phyloP scores from a whole-genome alignment of 163 green algal species.

The Scenedesmus sp. region DNA sequence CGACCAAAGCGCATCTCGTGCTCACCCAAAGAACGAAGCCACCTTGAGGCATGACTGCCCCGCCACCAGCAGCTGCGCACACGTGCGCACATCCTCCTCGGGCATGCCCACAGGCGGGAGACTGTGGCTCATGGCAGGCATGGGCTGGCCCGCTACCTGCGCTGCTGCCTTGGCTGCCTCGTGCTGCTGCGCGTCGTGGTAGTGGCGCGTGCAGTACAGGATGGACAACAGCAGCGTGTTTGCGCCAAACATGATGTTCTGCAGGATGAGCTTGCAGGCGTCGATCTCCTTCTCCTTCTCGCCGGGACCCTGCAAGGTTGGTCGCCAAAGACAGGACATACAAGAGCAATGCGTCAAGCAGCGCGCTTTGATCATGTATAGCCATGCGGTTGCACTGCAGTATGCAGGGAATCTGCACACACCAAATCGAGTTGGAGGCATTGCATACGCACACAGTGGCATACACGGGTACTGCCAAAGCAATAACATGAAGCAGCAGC shows the following conservation, averaged over 20 bases:
- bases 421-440: no score
- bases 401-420: no score
- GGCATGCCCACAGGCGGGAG: constrained; percentile 55
- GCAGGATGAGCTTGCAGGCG: constrained; percentile 67
- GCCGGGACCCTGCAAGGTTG: constrained; percentile 53
- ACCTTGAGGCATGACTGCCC: constrained; percentile 44
- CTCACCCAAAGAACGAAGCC: constrained; percentile 46
- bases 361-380: no score
- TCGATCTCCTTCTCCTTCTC: constrained; percentile 67
- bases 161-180: constrained; percentile 45
- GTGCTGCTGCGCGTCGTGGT: constrained; percentile 37
- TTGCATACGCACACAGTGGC: not conserved
- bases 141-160: constrained; percentile 52
- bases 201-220: constrained; percentile 62
- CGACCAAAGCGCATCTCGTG: no score
- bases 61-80: constrained; percentile 31
- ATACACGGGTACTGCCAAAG: no score
- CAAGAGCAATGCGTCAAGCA: no score
- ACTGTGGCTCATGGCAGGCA: constrained; percentile 68
- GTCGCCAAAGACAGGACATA: no score
- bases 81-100: constrained; percentile 63
- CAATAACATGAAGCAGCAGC: not conserved
- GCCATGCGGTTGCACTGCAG: no score
- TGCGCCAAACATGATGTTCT: constrained; percentile 69
- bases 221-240: constrained; percentile 86